phyloP scores from a whole-genome alignment of 1,139 yeast species.

The Candida labiduridarum region DNA sequence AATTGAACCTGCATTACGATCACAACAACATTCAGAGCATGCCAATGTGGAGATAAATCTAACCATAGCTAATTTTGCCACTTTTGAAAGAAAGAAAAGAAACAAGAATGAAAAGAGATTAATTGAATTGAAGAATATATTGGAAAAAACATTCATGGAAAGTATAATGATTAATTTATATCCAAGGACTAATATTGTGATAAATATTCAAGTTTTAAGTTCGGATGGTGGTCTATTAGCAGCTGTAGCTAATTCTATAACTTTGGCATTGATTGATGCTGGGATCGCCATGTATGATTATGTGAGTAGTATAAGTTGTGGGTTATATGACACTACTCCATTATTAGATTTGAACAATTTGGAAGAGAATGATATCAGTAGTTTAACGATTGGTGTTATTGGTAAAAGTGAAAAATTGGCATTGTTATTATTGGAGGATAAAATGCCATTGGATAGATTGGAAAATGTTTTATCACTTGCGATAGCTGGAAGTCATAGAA shows the following conservation, averaged over 20 bases:
- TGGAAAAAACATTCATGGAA: constrained; percentile 80
- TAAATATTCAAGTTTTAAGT: constrained; percentile 75
- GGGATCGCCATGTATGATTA: constrained; percentile 95
- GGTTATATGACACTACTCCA: constrained; percentile 74
- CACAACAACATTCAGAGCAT: constrained; percentile 44
- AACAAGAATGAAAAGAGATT: constrained; percentile 67
- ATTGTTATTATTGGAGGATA: constrained; percentile 75
- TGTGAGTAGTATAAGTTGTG: constrained; percentile 79
- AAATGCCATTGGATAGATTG: constrained; percentile 78
- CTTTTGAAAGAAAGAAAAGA: constrained; percentile 72
- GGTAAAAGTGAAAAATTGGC: constrained; percentile 83
- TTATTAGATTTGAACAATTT: constrained; percentile 78
- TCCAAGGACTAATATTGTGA: constrained; percentile 78
- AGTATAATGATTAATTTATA: constrained; percentile 74
- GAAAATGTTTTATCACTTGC: constrained; percentile 82
- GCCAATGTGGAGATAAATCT: constrained; percentile 69
- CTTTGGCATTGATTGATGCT: constrained; percentile 90
- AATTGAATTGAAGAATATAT: constrained; percentile 71
- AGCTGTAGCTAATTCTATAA: constrained; percentile 81
- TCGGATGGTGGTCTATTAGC: constrained; percentile 91
- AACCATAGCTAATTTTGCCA: constrained; percentile 79
- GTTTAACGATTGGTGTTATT: constrained; percentile 78
- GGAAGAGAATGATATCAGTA: constrained; percentile 84
- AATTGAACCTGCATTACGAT: constrained; percentile 67
- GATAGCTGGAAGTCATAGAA: constrained; percentile 83